Percentiles rank a stretch among this genome's conserved stretches.
Evolutionary conservation across 202 grass and related monocot species (phyloP).

Genomic region (Eragrostis tef): DNA sequence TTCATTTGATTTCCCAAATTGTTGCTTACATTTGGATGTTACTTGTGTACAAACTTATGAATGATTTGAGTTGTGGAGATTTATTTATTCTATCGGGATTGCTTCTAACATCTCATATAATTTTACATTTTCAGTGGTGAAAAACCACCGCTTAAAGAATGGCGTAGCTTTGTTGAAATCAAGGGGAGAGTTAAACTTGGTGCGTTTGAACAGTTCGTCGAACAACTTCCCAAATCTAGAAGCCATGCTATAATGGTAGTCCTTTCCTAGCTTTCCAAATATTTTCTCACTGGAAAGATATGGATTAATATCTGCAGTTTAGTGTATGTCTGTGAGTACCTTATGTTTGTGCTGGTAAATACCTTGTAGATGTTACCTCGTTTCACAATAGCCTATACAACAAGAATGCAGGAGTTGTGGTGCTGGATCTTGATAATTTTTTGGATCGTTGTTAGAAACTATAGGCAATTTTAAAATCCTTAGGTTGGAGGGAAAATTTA

Average conservation of each 20-base stretch:
- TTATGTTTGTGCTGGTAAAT: no score
- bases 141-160: slow-evolving; percentile 84
- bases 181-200: slow-evolving; percentile 96
- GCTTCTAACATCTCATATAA: slow-evolving; percentile 43
- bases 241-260: slow-evolving; percentile 95
- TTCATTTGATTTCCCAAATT: neutral
- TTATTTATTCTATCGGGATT: slow-evolving; percentile 28
- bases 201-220: slow-evolving; percentile 87
- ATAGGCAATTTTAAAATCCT: neutral
- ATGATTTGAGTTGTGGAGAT: neutral
- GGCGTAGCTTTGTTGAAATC: slow-evolving; percentile 91
- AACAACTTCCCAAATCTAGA: slow-evolving; percentile 88
- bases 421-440: neutral
- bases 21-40: neutral
- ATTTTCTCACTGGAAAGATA: neutral
- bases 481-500: neutral
- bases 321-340: neutral
- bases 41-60: slow-evolving; percentile 26
- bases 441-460: neutral
- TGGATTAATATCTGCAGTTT: slow-evolving; percentile 9
- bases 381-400: neutral
- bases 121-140: slow-evolving; percentile 79
- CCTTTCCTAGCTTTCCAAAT: slow-evolving; percentile 28
- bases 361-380: no score
- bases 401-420: neutral